Conservation (phyloP, 2,329 filamentous ascomycete genomes). For the Calonectria hongkongensis region DNA sequence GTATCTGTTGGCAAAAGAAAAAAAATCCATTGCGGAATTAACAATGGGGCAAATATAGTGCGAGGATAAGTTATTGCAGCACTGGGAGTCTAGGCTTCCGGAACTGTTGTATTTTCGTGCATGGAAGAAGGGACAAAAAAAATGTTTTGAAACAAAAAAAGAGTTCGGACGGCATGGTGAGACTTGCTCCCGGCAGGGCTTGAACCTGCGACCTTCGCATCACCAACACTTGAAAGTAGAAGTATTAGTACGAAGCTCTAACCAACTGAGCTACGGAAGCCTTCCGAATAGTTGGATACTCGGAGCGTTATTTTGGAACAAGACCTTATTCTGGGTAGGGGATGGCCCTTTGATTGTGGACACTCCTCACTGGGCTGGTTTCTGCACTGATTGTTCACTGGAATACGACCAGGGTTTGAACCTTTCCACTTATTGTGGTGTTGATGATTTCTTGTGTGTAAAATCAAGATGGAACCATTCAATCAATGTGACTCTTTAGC, state of each 20-base stretch:
- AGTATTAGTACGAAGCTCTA: slow-evolving; percentile 57
- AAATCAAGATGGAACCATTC: neutral
- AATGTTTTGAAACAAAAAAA: slow-evolving; percentile 29
- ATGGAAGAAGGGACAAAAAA: too few species aligned
- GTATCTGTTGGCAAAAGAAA: too few species aligned
- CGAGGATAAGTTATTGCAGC: neutral
- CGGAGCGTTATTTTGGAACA: neutral
- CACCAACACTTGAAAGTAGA: slow-evolving; percentile 44
- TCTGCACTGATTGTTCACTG: too few species aligned
- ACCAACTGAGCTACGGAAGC: slow-evolving; percentile 57
- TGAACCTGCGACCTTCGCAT: slow-evolving; percentile 57
- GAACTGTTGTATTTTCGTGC: too few species aligned
- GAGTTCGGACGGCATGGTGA: slow-evolving; percentile 45
- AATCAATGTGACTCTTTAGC: neutral
- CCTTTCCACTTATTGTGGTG: neutral
- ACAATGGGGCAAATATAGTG: neutral
- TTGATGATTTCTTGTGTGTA: neutral
- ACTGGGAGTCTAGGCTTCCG: too few species aligned
- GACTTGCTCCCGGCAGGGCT: slow-evolving; percentile 55
- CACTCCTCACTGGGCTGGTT: too few species aligned
- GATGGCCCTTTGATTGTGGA: neutral
- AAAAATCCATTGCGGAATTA: neutral
- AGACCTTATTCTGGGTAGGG: neutral
- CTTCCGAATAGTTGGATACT: slow-evolving; percentile 39
- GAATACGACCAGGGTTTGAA: neutral